Conservation (phyloP, 352 stramenopile genomes). For the Peronospora tabacina region DNA sequence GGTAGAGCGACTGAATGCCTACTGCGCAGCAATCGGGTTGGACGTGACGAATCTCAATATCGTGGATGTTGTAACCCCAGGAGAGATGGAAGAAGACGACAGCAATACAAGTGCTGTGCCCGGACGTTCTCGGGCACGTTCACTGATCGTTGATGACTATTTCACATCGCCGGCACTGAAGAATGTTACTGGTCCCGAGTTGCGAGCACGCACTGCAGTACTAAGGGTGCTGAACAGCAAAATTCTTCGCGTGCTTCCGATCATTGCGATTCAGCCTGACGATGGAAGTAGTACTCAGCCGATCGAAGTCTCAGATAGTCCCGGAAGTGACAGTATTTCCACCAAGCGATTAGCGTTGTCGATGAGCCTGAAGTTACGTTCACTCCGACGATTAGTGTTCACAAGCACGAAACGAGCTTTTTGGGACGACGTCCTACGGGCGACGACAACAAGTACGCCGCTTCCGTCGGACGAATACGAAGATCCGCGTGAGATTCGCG, state of each 20-base stretch:
- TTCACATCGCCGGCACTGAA: conserved; percentile 66
- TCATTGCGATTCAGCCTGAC: conserved; percentile 68
- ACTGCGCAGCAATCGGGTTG: conserved; percentile 69
- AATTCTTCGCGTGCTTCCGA: conserved; percentile 69
- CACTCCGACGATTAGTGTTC: conserved; percentile 75
- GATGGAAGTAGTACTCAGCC: conserved; percentile 33
- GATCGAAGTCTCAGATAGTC: conserved; percentile 41
- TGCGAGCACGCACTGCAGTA: conserved; percentile 88
- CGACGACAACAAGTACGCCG: conserved; percentile 94
- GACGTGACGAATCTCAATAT: conserved; percentile 78
- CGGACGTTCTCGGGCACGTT: conserved; percentile 28
- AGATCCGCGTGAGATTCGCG: conserved; percentile 94
- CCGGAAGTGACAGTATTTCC: background rate
- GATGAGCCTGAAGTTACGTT: conserved; percentile 66
- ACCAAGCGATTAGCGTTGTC: conserved; percentile 37
- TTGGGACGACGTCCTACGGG: conserved; percentile 89
- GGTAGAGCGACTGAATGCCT: conserved; percentile 77
- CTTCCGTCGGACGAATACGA: conserved; percentile 98
- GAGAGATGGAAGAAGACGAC: conserved; percentile 17
- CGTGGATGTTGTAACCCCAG: conserved; percentile 45
- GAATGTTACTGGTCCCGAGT: conserved; percentile 41
- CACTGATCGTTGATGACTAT: conserved; percentile 59
- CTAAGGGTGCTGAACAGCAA: conserved; percentile 91
- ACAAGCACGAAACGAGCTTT: conserved; percentile 91
- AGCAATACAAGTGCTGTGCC: conserved; percentile 1